A percentile compares a stretch with the other conserved stretches of the same genome.
These are phyloP conservation scores for Hebeloma cylindrosporum DNA, from an alignment of 768 basidiomycete genomes.

Conservation along the genomic window DNA sequence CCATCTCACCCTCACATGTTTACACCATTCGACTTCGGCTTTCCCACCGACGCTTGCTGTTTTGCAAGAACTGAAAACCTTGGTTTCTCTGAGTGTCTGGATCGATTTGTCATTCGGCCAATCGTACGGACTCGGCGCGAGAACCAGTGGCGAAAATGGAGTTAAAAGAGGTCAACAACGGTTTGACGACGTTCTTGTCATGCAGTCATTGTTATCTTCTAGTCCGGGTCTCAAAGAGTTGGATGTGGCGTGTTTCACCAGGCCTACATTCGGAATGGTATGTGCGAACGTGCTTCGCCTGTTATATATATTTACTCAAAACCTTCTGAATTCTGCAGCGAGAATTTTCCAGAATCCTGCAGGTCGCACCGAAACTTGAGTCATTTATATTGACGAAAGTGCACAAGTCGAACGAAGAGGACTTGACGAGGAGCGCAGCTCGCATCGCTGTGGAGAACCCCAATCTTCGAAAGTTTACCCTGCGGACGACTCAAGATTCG, in stretches of 20 bases:
- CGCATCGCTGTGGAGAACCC: constrained; percentile 33
- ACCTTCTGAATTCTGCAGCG: constrained; percentile 20
- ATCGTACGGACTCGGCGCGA: constrained; percentile 9
- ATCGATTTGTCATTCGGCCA: constrained; percentile 36
- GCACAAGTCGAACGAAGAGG: constrained; percentile 36
- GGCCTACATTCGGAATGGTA: constrained; percentile 37
- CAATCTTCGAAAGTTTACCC: constrained; percentile 29
- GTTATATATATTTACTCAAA: constrained; percentile 2
- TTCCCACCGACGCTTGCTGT: constrained; percentile 33
- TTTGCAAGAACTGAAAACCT: constrained; percentile 27
- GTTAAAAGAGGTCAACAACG: constrained; percentile 16
- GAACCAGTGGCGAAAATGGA: constrained; percentile 17
- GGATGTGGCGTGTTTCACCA: constrained; percentile 35
- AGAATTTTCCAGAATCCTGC: constrained; percentile 33
- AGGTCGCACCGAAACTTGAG: constrained; percentile 26
- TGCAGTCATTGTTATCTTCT: constrained; percentile 28
- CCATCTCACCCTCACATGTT: constrained; percentile 31
- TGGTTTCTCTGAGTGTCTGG: constrained; percentile 33
- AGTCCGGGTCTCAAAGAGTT: constrained; percentile 33
- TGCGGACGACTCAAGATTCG: constrained; percentile 33
- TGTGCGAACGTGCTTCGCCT: constrained; percentile 16
- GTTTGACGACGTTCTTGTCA: constrained; percentile 31
- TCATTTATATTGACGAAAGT: constrained; percentile 38
- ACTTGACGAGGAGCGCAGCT: constrained; percentile 29
- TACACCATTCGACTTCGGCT: constrained; percentile 33